Evolutionary conservation across 2,329 filamentous ascomycete species (phyloP).

Genomic region (Polytolypa hystricis): DNA sequence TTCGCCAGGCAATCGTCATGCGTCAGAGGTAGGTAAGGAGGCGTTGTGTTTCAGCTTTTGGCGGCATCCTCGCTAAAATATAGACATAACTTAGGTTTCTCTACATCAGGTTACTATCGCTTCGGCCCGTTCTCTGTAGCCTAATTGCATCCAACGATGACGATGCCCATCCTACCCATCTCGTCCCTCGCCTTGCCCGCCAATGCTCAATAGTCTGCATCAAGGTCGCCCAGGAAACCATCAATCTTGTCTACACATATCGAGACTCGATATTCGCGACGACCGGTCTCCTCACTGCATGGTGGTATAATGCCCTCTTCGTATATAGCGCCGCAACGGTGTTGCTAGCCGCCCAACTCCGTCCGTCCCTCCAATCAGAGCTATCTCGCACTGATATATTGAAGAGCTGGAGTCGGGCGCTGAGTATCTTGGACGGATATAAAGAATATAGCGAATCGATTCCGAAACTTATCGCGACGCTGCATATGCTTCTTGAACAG

Average conservation of each 20-base stretch:
- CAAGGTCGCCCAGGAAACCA: conserved; percentile 22
- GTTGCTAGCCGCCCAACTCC: not conserved
- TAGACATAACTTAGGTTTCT: too few relatives aligned
- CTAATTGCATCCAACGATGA: too few relatives aligned
- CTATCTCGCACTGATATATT: not conserved
- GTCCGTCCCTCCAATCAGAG: not conserved
- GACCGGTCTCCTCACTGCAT: conserved; percentile 22
- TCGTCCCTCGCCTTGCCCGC: too few relatives aligned
- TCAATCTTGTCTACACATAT: conserved; percentile 21
- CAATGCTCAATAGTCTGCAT: conserved; percentile 28
- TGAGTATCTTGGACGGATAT: conserved; percentile 22
- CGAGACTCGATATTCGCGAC: conserved; percentile 20
- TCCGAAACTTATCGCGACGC: too few relatives aligned
- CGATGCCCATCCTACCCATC: too few relatives aligned
- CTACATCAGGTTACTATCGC: too few relatives aligned
- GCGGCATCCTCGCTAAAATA: too few relatives aligned
- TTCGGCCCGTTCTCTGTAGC: too few relatives aligned
- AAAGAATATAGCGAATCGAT: conserved; percentile 22
- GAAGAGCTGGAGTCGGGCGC: conserved; percentile 19
- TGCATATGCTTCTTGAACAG: too few relatives aligned
- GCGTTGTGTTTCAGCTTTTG: too few relatives aligned
- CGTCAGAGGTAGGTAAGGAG: too few relatives aligned
- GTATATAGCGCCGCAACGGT: not conserved
- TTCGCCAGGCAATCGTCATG: too few relatives aligned
- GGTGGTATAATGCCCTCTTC: conserved; percentile 29